phyloP scores from a whole-genome alignment of 768 basidiomycete species.

The Tylopilus sp. region DNA sequence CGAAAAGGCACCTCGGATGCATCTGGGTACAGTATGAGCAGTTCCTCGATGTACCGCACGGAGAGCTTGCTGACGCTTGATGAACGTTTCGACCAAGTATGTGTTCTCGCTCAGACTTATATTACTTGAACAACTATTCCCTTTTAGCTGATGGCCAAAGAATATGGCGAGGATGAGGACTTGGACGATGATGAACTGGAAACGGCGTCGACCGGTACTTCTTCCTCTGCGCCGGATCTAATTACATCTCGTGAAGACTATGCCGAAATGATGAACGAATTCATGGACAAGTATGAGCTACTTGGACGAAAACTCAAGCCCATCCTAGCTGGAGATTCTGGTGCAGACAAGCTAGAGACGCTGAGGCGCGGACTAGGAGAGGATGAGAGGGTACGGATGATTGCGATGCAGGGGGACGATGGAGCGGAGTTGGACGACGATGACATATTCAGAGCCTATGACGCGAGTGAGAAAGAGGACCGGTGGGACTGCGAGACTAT shows the following conservation, averaged over 20 bases:
- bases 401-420: conserved; percentile 42
- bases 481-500: conserved; percentile 98
- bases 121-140: not conserved
- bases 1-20: conserved; percentile 77
- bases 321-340: conserved; percentile 67
- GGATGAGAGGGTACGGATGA: conserved; percentile 52
- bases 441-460: conserved; percentile 38
- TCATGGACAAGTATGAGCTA: conserved; percentile 88
- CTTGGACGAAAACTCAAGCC: conserved; percentile 83
- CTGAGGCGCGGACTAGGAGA: conserved; percentile 76
- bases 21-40: conserved; percentile 96
- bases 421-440: conserved; percentile 44
- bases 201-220: conserved; percentile 34
- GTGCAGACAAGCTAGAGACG: conserved; percentile 75
- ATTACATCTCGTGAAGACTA: conserved; percentile 87
- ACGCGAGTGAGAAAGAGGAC: conserved; percentile 54
- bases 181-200: conserved; percentile 49
- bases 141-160: conserved; percentile 65
- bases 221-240: conserved; percentile 65
- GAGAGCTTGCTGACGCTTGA: conserved; percentile 86
- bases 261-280: conserved; percentile 87
- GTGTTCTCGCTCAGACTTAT: conserved; percentile 15
- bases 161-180: conserved; percentile 67
- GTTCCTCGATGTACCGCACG: conserved; percentile 92
- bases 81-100: conserved; percentile 90